A percentile compares a stretch with the other conserved stretches of the same genome.
phyloP scores from a whole-genome alignment of 2,329 filamentous ascomycete genomes.

The Zalaria sp. region DNA sequence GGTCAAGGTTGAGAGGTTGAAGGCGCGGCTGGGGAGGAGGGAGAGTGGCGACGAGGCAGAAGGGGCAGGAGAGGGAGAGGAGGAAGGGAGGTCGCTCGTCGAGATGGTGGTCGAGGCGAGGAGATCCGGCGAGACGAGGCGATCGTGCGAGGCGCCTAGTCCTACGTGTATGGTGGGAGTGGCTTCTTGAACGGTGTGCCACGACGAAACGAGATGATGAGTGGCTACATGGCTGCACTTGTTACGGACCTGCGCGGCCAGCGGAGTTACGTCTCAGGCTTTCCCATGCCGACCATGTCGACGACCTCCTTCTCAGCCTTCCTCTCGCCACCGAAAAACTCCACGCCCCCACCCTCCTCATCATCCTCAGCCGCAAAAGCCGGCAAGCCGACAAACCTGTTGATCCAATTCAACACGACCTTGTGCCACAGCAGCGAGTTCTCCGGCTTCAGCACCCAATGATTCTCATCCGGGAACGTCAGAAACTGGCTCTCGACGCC shows the following conservation, averaged over 20 bases:
- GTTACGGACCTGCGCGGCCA: too few relatives aligned
- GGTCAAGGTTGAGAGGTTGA: neutral
- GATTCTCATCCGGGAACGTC: slow-evolving; percentile 67
- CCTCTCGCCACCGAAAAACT: slow-evolving; percentile 16
- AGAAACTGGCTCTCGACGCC: slow-evolving; percentile 65
- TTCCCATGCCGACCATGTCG: slow-evolving; percentile 5
- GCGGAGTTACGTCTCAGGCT: slow-evolving; percentile 2
- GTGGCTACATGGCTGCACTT: too few relatives aligned
- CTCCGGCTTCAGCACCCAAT: slow-evolving; percentile 82
- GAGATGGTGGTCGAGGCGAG: neutral
- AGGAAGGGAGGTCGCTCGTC: neutral
- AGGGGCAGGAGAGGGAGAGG: neutral
- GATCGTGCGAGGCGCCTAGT: too few relatives aligned
- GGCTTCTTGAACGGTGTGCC: too few relatives aligned
- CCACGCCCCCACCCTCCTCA: slow-evolving; percentile 8
- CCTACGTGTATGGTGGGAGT: too few relatives aligned
- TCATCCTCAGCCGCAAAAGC: slow-evolving; percentile 23
- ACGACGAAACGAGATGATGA: too few relatives aligned
- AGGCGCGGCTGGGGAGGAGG: neutral
- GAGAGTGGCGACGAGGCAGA: neutral
- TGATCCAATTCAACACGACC: slow-evolving; percentile 68
- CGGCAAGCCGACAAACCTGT: slow-evolving; percentile 40
- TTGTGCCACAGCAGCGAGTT: slow-evolving; percentile 85
- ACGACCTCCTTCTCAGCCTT: slow-evolving; percentile 8
- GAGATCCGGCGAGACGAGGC: neutral